Evolutionary conservation across 2,329 filamentous ascomycete species (phyloP).

Genomic region (Cercospora sp.): DNA sequence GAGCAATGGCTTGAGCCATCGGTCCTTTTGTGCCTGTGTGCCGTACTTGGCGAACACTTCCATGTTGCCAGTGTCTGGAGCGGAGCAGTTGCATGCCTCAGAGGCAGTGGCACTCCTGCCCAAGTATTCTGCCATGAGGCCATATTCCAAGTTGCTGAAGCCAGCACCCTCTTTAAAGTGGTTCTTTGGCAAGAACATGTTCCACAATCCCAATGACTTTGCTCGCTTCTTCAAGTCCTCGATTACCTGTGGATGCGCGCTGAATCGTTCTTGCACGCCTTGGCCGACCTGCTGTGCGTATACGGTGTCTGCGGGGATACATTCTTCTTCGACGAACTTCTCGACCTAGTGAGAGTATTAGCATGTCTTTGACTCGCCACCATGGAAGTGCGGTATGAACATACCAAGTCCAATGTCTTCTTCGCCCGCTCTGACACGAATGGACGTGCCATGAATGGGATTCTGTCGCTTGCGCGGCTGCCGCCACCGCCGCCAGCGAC

Average conservation of each 20-base stretch:
- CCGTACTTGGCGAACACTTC: conserved; percentile 56
- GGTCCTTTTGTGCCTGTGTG: conserved; percentile 51
- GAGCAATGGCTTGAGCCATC: conserved; percentile 52
- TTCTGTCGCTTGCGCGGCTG: conserved; percentile 54
- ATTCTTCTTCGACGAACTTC: conserved; percentile 97
- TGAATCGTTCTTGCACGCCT: conserved; percentile 68
- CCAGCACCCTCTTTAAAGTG: conserved; percentile 95
- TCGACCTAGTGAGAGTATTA: conserved; percentile 54
- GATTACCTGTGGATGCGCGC: conserved; percentile 73
- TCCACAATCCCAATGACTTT: conserved; percentile 84
- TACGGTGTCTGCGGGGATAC: conserved; percentile 70
- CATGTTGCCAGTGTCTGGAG: conserved; percentile 55
- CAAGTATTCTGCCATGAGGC: conserved; percentile 93
- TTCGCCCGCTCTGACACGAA: conserved; percentile 82
- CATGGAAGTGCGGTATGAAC: conserved; percentile 18
- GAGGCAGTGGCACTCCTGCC: conserved; percentile 81
- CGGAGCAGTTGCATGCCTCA: conserved; percentile 75
- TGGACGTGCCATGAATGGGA: conserved; percentile 59
- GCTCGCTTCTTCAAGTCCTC: conserved; percentile 89
- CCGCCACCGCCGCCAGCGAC: conserved; percentile 29
- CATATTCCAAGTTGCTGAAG: conserved; percentile 94
- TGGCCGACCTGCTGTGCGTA: conserved; percentile 77
- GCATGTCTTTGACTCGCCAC: not conserved
- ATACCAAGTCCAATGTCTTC: conserved; percentile 74
- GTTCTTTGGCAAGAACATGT: conserved; percentile 93